Evolutionary conservation across 345 rosid species (phyloP).

Genomic region (Gossypium thurberi): DNA sequence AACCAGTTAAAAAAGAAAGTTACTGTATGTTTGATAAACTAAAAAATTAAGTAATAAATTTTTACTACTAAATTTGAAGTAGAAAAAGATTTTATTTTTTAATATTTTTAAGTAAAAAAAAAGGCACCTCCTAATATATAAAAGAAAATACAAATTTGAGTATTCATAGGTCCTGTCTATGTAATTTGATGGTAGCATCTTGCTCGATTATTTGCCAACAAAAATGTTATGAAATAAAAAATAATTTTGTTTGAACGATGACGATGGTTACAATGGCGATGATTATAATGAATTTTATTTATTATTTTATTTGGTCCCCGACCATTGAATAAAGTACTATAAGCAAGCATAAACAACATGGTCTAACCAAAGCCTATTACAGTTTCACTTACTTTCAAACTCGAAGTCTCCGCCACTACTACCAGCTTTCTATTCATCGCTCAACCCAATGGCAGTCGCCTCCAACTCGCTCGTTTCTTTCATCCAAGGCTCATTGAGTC

Average conservation of each 20-base stretch:
- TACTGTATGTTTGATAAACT: no score
- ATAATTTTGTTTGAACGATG: background rate
- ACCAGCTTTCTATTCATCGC: background rate
- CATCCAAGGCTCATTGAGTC: conserved; percentile 6
- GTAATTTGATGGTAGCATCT: no score
- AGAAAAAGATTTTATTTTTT: no score
- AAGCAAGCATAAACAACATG: background rate
- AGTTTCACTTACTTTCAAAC: background rate
- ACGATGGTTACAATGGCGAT: background rate
- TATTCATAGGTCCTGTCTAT: no score
- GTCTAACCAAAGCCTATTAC: background rate
- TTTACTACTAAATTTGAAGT: no score
- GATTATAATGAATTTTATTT: background rate
- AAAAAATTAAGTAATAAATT: no score
- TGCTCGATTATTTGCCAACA: no score
- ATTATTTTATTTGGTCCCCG: background rate
- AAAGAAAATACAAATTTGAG: no score
- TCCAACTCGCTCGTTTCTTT: background rate
- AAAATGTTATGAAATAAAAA: no score
- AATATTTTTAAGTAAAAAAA: no score
- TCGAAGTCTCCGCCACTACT: conserved; percentile 1
- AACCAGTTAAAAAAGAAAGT: no score
- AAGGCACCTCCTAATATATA: no score
- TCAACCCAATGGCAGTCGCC: conserved; percentile 1
- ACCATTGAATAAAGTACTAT: background rate